Evolutionary conservation across 371 early-diverging fungal genomes (phyloP), one percentile per base, ranked within the genome.

Genomic region (Actinomucor elegans): DNA sequence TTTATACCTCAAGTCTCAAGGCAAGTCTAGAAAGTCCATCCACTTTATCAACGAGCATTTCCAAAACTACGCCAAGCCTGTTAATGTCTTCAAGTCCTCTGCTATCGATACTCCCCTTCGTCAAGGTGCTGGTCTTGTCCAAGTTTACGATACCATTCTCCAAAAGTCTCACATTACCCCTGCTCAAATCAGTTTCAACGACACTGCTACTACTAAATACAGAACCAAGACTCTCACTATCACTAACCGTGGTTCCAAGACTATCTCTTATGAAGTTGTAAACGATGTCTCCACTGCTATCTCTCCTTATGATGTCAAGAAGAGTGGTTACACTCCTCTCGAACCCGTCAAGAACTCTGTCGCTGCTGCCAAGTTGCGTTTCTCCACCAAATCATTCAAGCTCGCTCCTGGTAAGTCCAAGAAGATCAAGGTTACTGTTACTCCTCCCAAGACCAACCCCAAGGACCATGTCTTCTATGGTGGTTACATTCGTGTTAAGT

Each of bases 121-220:
- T 18, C 86, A 89, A 64, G 93, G 93, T 32, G 79, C 88, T 42
- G 93, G 93, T 33, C 69, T 92, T 20, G 71, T 92, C 44, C 79
- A 91, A 64, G 67, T 85, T 42, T 70, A 75, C 55, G 67, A 79
- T 54, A 75, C 93, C 29, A 67, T 89, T 52, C 61, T 45, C 33
- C 58, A 82, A 43, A 67, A 75, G 17, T 67, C 75, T 3, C 54
- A 71, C 21, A 63, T 89, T 24, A 51, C 67, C 1, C 93, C 93
- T 17, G 73, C 83, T n/a, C 69, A 64, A 47, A 66, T 87, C 51
- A 79, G 85, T 40, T 74, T 92, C 53, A 87, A 91, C 57, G 85
- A 86, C 59, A 80, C 85, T 34, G 61, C 67, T 28, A 58, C 71
- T 35, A 55, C 64, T 53, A 64, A 62, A 27, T 57, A 57, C 53